phyloP scores from a whole-genome alignment of 2,329 filamentous ascomycete genomes.

The Orbilia blumenaviensis region DNA sequence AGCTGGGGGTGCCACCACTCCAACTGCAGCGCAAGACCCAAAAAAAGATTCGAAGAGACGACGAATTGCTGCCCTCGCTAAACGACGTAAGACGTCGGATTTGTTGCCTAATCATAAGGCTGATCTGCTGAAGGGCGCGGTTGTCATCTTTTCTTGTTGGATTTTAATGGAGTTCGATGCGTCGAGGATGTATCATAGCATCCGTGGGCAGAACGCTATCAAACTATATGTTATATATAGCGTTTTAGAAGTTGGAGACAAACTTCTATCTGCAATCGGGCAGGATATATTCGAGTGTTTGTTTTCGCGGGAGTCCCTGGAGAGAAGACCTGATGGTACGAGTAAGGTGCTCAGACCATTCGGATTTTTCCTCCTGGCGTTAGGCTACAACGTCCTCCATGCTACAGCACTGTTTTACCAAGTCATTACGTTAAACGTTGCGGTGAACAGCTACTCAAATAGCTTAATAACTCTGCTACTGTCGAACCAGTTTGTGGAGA shows the following conservation, averaged over 20 bases:
- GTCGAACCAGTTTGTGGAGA: slow-evolving; percentile 98
- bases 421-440: slow-evolving; percentile 96
- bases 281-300: slow-evolving; percentile 97
- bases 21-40: slow-evolving; percentile 60
- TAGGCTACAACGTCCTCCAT: slow-evolving; percentile 88
- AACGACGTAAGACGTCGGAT: slow-evolving; percentile 71
- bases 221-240: slow-evolving; percentile 99
- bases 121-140: slow-evolving; percentile 86
- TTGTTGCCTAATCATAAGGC: slow-evolving; percentile 91
- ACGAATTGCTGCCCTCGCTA: slow-evolving; percentile 48
- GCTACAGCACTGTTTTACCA: slow-evolving; percentile 92
- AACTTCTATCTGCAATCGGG: slow-evolving; percentile 86
- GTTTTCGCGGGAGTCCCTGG: slow-evolving; percentile 90
- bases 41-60: slow-evolving; percentile 79
- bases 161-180: slow-evolving; percentile 91
- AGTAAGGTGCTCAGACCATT: slow-evolving; percentile 90
- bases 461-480: slow-evolving; percentile 89
- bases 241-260: slow-evolving; percentile 89
- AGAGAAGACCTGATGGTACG: slow-evolving; percentile 83
- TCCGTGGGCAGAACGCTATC: slow-evolving; percentile 93
- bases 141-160: slow-evolving; percentile 85
- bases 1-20: slow-evolving; percentile 6
- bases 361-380: slow-evolving; percentile 86
- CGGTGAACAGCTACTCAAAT: slow-evolving; percentile 98
- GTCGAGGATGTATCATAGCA: slow-evolving; percentile 97